Evolutionary conservation across 306 rosid genomes (phyloP).

Genomic region (Cucurbita argyrosperma): DNA sequence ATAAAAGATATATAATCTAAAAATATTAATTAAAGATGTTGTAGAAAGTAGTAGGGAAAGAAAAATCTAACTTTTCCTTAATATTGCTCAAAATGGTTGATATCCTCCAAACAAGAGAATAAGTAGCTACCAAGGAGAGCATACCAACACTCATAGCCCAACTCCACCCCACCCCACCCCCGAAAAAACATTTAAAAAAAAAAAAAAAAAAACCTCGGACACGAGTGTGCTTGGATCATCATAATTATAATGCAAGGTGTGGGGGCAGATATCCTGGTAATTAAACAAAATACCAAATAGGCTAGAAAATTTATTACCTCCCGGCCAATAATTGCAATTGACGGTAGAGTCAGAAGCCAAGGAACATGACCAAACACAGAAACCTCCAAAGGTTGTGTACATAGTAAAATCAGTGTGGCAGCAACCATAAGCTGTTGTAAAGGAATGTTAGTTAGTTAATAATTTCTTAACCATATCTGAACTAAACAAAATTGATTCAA

Average conservation of each 20-base stretch:
- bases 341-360: constrained; percentile 74
- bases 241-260: not conserved
- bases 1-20: no score
- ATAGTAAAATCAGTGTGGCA: constrained; percentile 71
- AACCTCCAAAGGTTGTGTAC: constrained; percentile 61
- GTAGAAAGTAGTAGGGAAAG: not conserved
- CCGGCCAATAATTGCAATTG: constrained; percentile 82
- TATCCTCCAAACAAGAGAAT: not conserved
- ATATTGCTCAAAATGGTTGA: not conserved
- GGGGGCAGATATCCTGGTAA: not conserved
- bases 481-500: not conserved
- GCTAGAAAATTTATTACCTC: constrained; percentile 42
- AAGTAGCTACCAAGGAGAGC: not conserved
- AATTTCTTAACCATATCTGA: not conserved
- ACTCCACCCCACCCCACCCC: not conserved
- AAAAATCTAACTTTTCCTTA: not conserved
- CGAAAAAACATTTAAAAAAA: no score
- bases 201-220: no score
- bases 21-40: no score
- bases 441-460: not conserved
- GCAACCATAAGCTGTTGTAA: constrained; percentile 95
- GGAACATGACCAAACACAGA: constrained; percentile 44
- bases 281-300: not conserved
- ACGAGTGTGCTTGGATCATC: not conserved
- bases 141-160: not conserved